Evolutionary conservation across 805 yeast species (phyloP).

Genomic region (Zygotorulaspora sp.): DNA sequence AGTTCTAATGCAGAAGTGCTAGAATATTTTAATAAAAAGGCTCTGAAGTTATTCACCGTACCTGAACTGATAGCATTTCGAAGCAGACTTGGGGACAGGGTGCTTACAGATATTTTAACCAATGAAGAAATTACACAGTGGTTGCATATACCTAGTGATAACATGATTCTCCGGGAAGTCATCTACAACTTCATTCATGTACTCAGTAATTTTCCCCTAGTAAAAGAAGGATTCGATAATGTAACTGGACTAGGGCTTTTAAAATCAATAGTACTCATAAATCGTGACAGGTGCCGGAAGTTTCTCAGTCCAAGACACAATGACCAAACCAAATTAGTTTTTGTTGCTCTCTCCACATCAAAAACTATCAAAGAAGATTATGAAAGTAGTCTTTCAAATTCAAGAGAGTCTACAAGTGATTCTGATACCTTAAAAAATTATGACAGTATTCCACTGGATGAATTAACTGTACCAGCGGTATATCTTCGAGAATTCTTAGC

Average conservation of each 20-base stretch:
- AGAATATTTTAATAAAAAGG: slow-evolving; percentile 16
- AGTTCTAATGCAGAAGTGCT: slow-evolving; percentile 14
- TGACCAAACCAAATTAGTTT: slow-evolving; percentile 44
- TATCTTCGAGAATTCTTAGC: slow-evolving; percentile 45
- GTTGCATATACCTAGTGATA: slow-evolving; percentile 37
- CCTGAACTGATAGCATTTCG: slow-evolving; percentile 26
- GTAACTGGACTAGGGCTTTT: slow-evolving; percentile 40
- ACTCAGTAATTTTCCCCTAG: slow-evolving; percentile 48
- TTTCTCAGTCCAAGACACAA: slow-evolving; percentile 35
- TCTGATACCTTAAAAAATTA: slow-evolving; percentile 35
- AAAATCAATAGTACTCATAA: slow-evolving; percentile 43
- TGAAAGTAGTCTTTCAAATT: slow-evolving; percentile 8
- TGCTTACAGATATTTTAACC: slow-evolving; percentile 25
- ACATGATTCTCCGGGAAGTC: slow-evolving; percentile 31
- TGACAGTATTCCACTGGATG: slow-evolving; percentile 42
- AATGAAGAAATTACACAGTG: slow-evolving; percentile 30
- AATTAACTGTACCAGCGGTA: slow-evolving; percentile 38
- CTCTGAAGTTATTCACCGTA: slow-evolving; percentile 18
- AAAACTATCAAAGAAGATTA: slow-evolving; percentile 20
- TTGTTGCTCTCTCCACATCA: slow-evolving; percentile 41
- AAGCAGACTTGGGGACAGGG: slow-evolving; percentile 22
- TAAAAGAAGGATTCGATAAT: slow-evolving; percentile 34
- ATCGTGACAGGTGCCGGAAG: slow-evolving; percentile 40
- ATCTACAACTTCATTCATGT: slow-evolving; percentile 41
- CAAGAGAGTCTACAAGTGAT: slow-evolving; percentile 13